phyloP scores from a whole-genome alignment of 2,329 filamentous ascomycete genomes.

The Colletotrichum chrysophilum region DNA sequence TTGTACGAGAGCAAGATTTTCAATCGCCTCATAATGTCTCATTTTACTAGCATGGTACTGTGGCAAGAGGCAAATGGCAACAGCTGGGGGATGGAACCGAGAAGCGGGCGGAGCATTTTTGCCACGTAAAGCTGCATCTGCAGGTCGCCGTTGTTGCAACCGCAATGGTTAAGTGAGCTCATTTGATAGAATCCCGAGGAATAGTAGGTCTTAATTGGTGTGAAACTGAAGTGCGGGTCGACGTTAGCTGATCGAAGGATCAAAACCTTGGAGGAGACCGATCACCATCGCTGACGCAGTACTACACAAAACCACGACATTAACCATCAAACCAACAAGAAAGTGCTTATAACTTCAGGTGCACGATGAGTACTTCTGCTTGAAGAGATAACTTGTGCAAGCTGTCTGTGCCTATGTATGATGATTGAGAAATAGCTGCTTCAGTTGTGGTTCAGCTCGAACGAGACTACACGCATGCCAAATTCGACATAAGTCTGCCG shows the following conservation, averaged over 20 bases:
- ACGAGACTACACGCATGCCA: background rate
- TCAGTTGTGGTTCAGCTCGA: background rate
- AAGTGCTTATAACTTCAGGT: too few relatives aligned
- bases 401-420: background rate
- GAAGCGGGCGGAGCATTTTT: too few relatives aligned
- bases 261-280: background rate
- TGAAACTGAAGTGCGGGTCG: background rate
- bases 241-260: background rate
- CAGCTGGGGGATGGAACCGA: too few relatives aligned
- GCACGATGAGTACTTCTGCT: fast-evolving
- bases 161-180: background rate
- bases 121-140: too few relatives aligned
- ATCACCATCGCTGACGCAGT: background rate
- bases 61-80: too few relatives aligned
- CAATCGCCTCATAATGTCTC: too few relatives aligned
- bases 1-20: too few relatives aligned
- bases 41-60: too few relatives aligned
- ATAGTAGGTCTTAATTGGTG: background rate
- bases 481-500: background rate
- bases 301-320: background rate
- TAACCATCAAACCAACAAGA: background rate
- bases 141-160: background rate
- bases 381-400: background rate
- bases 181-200: background rate
- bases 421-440: fast-evolving